Evolutionary conservation across 495 filamentous ascomycete species (phyloP), one percentile per base, ranked within the genome.

Genomic region (Penicillium pancosmium): DNA sequence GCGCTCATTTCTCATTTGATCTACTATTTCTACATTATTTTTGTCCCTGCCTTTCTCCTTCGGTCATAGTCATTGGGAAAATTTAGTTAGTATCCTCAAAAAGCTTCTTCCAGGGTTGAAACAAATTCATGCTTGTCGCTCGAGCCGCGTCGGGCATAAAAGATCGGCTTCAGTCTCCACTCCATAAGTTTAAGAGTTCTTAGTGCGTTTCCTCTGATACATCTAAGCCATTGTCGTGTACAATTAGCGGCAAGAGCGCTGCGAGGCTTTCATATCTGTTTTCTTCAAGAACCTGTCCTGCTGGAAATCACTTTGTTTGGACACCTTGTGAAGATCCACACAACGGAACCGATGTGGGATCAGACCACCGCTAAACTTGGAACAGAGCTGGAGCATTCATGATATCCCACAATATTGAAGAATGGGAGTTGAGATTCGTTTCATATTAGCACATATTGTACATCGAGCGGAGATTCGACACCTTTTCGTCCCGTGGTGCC

Each of bases 111-210:
- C 5, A 21, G 33, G 7, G n/a, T 16, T 4, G 5, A 7, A 5
- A 52, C 31, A 40, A 23, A n/a, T 13, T 21, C 50, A 8, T n/a
- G 50, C 50, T 52, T 52, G 18, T 38, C 33, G 19, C 18, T 52
- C 10, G 34, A 52, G 6, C 50, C 34, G 23, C 50, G 40, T 13
- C 33, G 16, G 10, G 50, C 50, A n/a, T 52, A 38, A 15, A 3
- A 27, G 44, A 48, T 48, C 44, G 44, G 18, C 44, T 3, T 16
- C 15, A 11, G 44, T 48, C 44, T 18, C 44, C 44, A 48, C 44
- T 48, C 21, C 8, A 23, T 27, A 48, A 48, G 1, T n/a, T 43
- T 9, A 43, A 43, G 40, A 43, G 11, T 43, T 43, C n/a, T 43
- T 15, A 15, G 11, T 4, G 35, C 13, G 19, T 4, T 13, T 15